phyloP scores from a whole-genome alignment of 768 basidiomycete species.

The Lactarius tabidus region DNA sequence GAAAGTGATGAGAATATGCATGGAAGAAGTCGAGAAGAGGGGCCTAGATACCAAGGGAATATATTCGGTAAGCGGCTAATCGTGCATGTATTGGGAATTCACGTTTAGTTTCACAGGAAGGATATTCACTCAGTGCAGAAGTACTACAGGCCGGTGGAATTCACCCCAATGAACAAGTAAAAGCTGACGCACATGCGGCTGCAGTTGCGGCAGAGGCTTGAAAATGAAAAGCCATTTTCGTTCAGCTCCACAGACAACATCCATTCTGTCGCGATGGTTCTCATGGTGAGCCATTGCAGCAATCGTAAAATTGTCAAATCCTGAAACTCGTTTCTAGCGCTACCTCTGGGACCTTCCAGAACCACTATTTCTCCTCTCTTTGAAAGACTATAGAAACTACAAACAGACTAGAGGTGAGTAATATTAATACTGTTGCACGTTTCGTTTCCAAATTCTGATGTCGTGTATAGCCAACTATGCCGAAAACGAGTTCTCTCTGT shows the following conservation, averaged over 20 bases:
- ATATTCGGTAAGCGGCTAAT: not conserved
- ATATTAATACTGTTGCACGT: too few species aligned
- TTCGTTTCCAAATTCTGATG: too few species aligned
- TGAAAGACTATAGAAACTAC: not conserved
- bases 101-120: not conserved
- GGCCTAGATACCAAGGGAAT: not conserved
- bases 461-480: too few species aligned
- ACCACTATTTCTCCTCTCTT: not conserved
- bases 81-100: not conserved
- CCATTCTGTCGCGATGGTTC: too few species aligned
- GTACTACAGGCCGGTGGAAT: not conserved
- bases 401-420: not conserved
- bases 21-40: not conserved
- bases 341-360: not conserved
- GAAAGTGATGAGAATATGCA: not conserved
- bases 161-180: not conserved
- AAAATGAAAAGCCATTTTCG: too few species aligned
- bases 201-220: too few species aligned
- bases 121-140: rapidly evolving
- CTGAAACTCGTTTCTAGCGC: too few species aligned
- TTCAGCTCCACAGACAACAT: not conserved
- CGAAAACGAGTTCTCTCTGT: not conserved
- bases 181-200: too few species aligned
- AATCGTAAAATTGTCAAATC: too few species aligned
- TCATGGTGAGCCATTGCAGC: too few species aligned